Conservation (phyloP, 352 stramenopile species). For the Pythium periplocum region DNA sequence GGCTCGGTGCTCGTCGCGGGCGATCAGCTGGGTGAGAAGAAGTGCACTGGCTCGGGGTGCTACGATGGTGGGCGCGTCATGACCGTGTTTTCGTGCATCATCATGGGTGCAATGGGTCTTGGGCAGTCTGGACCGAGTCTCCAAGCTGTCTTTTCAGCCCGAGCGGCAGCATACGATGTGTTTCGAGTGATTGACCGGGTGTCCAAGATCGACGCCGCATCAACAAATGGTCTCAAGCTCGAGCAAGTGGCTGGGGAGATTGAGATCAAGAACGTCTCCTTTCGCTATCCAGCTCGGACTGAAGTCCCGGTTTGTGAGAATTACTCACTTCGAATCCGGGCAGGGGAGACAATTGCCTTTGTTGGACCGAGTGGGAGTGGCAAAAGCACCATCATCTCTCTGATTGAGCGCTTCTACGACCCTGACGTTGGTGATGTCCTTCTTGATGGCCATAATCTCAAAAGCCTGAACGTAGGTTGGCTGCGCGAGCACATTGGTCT, state of each 20-base stretch:
- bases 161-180: slow-evolving; percentile 19
- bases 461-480: slow-evolving; percentile 52
- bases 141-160: slow-evolving; percentile 18
- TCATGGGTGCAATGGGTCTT: slow-evolving; percentile 27
- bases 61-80: slow-evolving; percentile 23
- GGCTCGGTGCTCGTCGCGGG: slow-evolving; percentile 19
- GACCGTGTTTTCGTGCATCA: slow-evolving; percentile 24
- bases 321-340: slow-evolving; percentile 22
- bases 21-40: slow-evolving; percentile 12
- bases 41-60: slow-evolving; percentile 7
- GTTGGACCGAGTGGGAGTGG: slow-evolving; percentile 35
- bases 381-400: slow-evolving; percentile 85
- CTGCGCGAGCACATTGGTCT: slow-evolving; percentile 81
- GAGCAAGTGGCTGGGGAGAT: slow-evolving; percentile 19
- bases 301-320: slow-evolving; percentile 15
- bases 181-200: slow-evolving; percentile 29
- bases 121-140: slow-evolving; percentile 20
- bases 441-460: slow-evolving; percentile 29
- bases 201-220: slow-evolving; percentile 23
- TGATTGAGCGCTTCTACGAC: slow-evolving; percentile 92
- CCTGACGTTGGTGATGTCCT: slow-evolving; percentile 20
- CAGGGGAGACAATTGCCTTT: slow-evolving; percentile 32
- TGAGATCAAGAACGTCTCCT: slow-evolving; percentile 60
- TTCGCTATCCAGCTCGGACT: slow-evolving; percentile 13
- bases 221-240: slow-evolving; percentile 11